Evolutionary conservation across 2,329 filamentous ascomycete species (phyloP).

Genomic region (Sclerotinia subarctica): DNA sequence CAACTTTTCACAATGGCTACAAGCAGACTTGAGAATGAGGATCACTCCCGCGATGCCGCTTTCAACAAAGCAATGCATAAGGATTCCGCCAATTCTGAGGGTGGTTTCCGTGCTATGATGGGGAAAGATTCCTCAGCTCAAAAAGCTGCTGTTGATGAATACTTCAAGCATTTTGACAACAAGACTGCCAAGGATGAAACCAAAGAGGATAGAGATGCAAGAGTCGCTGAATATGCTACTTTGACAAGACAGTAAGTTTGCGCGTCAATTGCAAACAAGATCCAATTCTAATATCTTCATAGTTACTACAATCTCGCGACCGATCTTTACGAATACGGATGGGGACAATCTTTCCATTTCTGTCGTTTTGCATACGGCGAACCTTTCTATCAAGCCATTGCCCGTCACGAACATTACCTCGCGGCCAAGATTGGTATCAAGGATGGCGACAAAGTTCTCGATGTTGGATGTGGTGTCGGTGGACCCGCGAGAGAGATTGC

Average conservation of each 20-base stretch:
- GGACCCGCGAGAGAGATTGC: conserved; percentile 93
- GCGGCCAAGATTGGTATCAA: conserved; percentile 83
- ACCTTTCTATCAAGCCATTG: conserved; percentile 85
- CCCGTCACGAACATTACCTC: conserved; percentile 96
- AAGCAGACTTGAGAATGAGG: conserved; percentile 51
- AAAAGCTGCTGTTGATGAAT: conserved; percentile 79
- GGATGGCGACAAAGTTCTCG: conserved; percentile 83
- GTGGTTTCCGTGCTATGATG: conserved; percentile 79
- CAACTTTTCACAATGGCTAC: conserved; percentile 16
- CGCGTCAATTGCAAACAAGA: neutral
- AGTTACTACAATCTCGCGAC: conserved; percentile 98
- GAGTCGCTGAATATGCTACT: conserved; percentile 71
- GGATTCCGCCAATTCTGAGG: conserved; percentile 61
- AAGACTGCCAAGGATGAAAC: conserved; percentile 78
- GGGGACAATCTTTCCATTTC: conserved; percentile 97
- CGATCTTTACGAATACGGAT: conserved; percentile 94
- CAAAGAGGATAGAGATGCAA: conserved; percentile 67
- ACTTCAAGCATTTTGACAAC: conserved; percentile 97
- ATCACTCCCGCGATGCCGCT: conserved; percentile 79
- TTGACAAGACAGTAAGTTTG: conserved; percentile 79
- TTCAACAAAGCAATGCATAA: conserved; percentile 87
- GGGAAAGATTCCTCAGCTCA: conserved; percentile 76
- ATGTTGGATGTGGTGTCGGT: conserved; percentile 96
- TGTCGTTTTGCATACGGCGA: conserved; percentile 88
- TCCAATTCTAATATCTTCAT: conserved; percentile 29